Evolutionary conservation across 129 eudicot genomes (phyloP).

Genomic region (Artemisia annua): DNA sequence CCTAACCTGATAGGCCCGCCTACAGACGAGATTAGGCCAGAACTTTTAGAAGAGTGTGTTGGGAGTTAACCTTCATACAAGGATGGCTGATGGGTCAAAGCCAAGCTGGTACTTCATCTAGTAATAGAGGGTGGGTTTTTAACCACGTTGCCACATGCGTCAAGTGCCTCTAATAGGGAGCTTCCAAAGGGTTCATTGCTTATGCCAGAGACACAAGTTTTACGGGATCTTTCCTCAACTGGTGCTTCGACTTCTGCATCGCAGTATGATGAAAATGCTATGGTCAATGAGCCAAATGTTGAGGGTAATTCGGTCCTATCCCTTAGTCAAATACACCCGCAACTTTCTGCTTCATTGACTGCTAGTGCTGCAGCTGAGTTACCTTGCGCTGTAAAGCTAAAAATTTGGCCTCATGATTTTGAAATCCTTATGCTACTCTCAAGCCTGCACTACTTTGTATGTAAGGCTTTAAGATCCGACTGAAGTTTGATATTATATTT

Average conservation of each 20-base stretch:
- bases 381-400: constrained; percentile 94
- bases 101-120: constrained; percentile 61
- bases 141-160: constrained; percentile 33
- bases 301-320: constrained; percentile 53
- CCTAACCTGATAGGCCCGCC: constrained; percentile 15
- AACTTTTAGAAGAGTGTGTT: constrained; percentile 50
- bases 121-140: neutral
- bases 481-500: neutral
- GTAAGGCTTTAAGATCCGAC: constrained; percentile 33
- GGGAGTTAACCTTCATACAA: constrained; percentile 85
- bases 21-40: constrained; percentile 20
- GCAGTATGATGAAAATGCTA: neutral
- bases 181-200: constrained; percentile 22
- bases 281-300: constrained; percentile 28
- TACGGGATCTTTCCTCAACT: constrained; percentile 48
- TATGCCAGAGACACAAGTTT: constrained; percentile 40
- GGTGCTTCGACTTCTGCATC: constrained; percentile 31
- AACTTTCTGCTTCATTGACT: constrained; percentile 79
- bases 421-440: constrained; percentile 71
- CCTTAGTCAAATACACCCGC: constrained; percentile 62
- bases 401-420: constrained; percentile 80
- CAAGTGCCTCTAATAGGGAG: constrained; percentile 14
- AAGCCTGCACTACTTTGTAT: constrained; percentile 76
- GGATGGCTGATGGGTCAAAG: constrained; percentile 95
- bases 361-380: constrained; percentile 88